These are phyloP conservation scores for Dendrobium officinale DNA, from an alignment of 106 monocot genomes.

Conservation along the genomic window DNA sequence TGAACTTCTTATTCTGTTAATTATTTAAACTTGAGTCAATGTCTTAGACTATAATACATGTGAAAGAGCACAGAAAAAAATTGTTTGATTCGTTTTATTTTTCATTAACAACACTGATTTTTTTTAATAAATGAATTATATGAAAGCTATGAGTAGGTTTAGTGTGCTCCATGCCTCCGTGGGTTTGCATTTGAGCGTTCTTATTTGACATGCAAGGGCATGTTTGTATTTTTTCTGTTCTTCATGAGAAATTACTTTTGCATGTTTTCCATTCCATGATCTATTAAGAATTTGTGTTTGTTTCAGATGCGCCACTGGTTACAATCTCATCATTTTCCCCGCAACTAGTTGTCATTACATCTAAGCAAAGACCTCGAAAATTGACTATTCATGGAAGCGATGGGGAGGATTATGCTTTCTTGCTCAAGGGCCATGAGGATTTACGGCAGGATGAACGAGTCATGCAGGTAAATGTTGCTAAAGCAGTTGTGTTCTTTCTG, in stretches of 20 bases:
- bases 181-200: background rate
- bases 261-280: background rate
- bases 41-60: background rate
- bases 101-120: no score
- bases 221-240: background rate
- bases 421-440: slow-evolving; percentile 98
- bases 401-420: slow-evolving; percentile 90
- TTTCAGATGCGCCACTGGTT: slow-evolving; percentile 80
- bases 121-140: background rate
- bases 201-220: background rate
- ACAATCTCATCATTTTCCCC: slow-evolving; percentile 92
- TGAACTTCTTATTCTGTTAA: background rate
- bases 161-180: background rate
- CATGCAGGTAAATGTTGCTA: slow-evolving; percentile 63
- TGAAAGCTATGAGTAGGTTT: background rate
- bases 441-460: slow-evolving; percentile 97
- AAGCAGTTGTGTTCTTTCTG: background rate
- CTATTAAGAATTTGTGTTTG: background rate
- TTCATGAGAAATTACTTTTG: background rate
- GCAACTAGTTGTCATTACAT: slow-evolving; percentile 87
- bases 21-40: background rate
- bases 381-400: slow-evolving; percentile 94
- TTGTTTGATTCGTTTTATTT: no score
- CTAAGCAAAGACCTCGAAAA: slow-evolving; percentile 91
- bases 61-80: background rate